A percentile compares a stretch with the other conserved stretches of the same genome.
Conservation (phyloP, 176 grass and related monocot genomes). For the Phoenix dactylifera region DNA sequence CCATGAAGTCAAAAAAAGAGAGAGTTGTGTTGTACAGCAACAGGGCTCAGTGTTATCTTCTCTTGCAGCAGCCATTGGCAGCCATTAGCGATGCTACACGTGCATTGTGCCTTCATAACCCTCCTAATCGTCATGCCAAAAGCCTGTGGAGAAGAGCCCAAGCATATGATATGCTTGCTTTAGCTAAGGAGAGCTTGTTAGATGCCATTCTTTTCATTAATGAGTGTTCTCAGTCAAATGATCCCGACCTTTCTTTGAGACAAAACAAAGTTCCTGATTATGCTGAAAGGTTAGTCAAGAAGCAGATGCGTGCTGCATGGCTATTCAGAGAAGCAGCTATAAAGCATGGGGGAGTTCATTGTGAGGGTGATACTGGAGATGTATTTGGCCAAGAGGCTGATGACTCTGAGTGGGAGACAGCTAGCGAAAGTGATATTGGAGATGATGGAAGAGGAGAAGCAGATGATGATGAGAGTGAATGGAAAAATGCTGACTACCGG, state of each 20-base stretch:
- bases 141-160: slow-evolving; percentile 98
- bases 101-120: slow-evolving; percentile 88
- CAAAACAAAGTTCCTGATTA: slow-evolving; percentile 99
- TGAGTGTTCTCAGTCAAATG: slow-evolving; percentile 78
- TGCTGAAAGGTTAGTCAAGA: slow-evolving; percentile 91
- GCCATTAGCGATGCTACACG: slow-evolving; percentile 86
- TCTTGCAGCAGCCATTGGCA: slow-evolving; percentile 80
- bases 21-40: slow-evolving; percentile 96
- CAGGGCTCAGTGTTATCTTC: slow-evolving; percentile 90
- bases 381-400: slow-evolving; percentile 78
- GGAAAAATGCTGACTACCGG: slow-evolving; percentile 46
- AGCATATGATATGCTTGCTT: slow-evolving; percentile 97
- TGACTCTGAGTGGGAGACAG: slow-evolving; percentile 93
- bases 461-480: slow-evolving; percentile 50
- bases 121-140: slow-evolving; percentile 82
- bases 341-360: slow-evolving; percentile 78
- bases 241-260: slow-evolving; percentile 75
- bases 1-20: slow-evolving; percentile 99
- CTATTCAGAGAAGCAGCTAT: slow-evolving; percentile 86
- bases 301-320: slow-evolving; percentile 93
- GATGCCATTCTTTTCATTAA: slow-evolving; percentile 99
- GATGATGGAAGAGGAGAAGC: slow-evolving; percentile 49
- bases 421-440: slow-evolving; percentile 65
- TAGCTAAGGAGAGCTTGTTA: slow-evolving; percentile 89
- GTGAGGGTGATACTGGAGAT: slow-evolving; percentile 56